Conservation (phyloP, 495 filamentous ascomycete species). For the Xylaria curta region DNA sequence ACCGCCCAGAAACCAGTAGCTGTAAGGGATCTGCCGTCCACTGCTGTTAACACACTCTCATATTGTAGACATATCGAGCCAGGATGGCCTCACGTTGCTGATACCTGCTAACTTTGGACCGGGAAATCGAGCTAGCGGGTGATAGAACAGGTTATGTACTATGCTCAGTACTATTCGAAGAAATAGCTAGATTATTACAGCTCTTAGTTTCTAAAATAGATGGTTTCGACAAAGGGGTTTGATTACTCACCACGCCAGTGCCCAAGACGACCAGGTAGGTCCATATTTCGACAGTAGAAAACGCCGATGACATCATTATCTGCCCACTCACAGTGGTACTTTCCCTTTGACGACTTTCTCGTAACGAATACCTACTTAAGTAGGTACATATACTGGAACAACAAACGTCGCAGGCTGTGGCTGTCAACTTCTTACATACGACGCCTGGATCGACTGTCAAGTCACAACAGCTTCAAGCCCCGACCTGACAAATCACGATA, state of each 20-base stretch:
- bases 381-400: no score
- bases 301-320: neutral
- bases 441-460: no score
- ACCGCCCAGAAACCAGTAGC: slow-evolving; percentile 27
- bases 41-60: neutral
- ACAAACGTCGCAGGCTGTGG: no score
- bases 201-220: neutral
- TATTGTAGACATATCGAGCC: neutral
- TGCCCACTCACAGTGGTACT: neutral
- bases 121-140: slow-evolving; percentile 1
- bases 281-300: neutral
- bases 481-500: no score
- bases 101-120: slow-evolving; percentile 10
- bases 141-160: slow-evolving; percentile 3
- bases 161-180: neutral
- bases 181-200: neutral
- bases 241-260: neutral
- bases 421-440: no score
- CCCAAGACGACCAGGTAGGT: neutral
- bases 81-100: slow-evolving; percentile 14
- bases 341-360: no score
- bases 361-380: no score
- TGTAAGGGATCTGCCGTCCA: slow-evolving; percentile 18
- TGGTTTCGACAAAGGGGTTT: neutral
- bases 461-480: no score